These are phyloP conservation scores for Cutaneotrichosporon cutaneum DNA, from an alignment of 1,284 basidiomycete genomes.

Conservation along the genomic window DNA sequence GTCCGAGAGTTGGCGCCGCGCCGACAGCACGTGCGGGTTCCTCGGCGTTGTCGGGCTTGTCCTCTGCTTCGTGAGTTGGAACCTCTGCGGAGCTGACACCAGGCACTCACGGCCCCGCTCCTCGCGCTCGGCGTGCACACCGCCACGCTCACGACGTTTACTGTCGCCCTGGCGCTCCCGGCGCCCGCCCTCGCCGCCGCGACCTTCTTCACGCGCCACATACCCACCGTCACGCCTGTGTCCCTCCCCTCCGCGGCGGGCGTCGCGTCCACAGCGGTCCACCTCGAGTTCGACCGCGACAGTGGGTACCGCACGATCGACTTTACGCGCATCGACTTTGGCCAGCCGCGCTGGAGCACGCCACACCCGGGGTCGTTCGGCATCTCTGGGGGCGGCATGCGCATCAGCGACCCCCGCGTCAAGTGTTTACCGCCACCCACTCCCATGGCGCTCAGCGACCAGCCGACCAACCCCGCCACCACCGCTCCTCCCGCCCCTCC, in stretches of 20 bases:
- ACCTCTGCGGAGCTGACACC: background rate
- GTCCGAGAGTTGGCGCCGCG: constrained; percentile 7
- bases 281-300: background rate
- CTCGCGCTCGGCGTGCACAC: constrained; percentile 22
- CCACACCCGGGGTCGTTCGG: background rate
- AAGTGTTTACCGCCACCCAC: background rate
- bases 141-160: constrained; percentile 26
- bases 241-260: constrained; percentile 6
- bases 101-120: constrained; percentile 28
- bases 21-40: constrained; percentile 30
- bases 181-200: constrained; percentile 25
- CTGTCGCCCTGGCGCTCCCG: constrained; percentile 34
- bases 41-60: constrained; percentile 23
- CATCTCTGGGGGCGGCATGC: background rate
- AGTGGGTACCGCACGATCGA: background rate
- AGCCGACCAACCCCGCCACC: constrained; percentile 34
- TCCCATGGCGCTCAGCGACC: constrained; percentile 4
- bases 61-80: constrained; percentile 4
- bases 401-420: background rate
- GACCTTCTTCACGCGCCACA: constrained; percentile 5
- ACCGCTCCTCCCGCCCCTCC: too few species aligned
- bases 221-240: background rate
- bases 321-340: constrained; percentile 6
- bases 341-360: background rate
- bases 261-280: background rate